A percentile compares a stretch with the other conserved stretches of the same genome.
Evolutionary conservation across 2,329 filamentous ascomycete genomes (phyloP).

Genomic region (Cytospora chrysosperma): DNA sequence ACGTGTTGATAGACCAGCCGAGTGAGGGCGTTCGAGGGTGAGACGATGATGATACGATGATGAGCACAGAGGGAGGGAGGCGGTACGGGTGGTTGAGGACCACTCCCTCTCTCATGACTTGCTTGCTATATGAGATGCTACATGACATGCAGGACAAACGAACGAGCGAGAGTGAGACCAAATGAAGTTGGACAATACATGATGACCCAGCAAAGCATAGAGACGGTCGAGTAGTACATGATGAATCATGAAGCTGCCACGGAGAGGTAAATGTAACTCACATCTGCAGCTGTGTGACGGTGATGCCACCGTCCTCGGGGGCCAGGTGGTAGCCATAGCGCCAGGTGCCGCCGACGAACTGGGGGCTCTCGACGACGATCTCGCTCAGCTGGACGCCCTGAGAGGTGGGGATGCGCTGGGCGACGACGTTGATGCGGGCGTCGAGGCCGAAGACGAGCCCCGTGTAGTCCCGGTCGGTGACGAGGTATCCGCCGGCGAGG

Average conservation of each 20-base stretch:
- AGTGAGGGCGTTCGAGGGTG: background rate
- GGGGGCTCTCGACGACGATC: conserved; percentile 86
- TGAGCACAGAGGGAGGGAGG: background rate
- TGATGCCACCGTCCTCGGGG: conserved; percentile 73
- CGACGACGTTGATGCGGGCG: conserved; percentile 65
- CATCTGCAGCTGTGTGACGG: conserved; percentile 75
- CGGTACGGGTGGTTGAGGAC: background rate
- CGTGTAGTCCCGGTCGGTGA: conserved; percentile 83
- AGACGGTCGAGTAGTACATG: conserved; percentile 13
- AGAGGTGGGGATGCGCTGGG: conserved; percentile 56
- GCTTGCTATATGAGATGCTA: too few species aligned
- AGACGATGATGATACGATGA: background rate
- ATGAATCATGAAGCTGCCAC: background rate
- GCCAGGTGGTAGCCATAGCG: conserved; percentile 75
- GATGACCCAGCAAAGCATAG: background rate
- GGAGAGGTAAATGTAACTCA: conserved; percentile 48
- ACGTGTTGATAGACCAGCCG: background rate
- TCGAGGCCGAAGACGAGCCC: conserved; percentile 69
- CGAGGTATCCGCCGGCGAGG: conserved; percentile 90
- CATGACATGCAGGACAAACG: background rate
- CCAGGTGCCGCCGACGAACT: conserved; percentile 87
- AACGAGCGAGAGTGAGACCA: background rate
- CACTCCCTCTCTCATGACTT: background rate
- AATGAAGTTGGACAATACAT: background rate
- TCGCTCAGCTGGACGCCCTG: conserved; percentile 65